Conservation (phyloP, 805 yeast species). For the Yamadazyma takamatsuzukensis region DNA sequence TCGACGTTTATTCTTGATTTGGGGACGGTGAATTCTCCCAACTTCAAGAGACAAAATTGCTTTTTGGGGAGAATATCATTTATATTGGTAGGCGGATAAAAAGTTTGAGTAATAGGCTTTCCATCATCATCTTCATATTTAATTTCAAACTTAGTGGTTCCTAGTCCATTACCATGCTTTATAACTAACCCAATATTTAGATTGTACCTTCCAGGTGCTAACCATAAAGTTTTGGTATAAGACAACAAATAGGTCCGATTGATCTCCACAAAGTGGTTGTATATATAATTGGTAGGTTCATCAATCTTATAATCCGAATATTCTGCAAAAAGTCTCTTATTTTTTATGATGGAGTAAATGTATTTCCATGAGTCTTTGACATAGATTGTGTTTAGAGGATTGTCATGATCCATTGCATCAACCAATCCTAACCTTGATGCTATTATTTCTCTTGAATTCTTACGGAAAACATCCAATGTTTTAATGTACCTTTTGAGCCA, state of each 20-base stretch:
- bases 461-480: slow-evolving; percentile 36
- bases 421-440: slow-evolving; percentile 24
- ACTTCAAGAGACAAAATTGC: slow-evolving; percentile 45
- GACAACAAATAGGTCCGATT: slow-evolving; percentile 49
- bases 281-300: slow-evolving; percentile 44
- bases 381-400: slow-evolving; percentile 24
- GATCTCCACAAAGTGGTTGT: slow-evolving; percentile 44
- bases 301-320: slow-evolving; percentile 41
- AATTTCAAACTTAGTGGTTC: slow-evolving; percentile 54
- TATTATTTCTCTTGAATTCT: slow-evolving; percentile 22
- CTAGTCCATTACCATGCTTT: slow-evolving; percentile 54
- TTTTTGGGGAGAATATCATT: slow-evolving; percentile 54
- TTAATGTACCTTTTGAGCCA: slow-evolving; percentile 36
- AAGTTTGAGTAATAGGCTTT: slow-evolving; percentile 30
- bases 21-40: slow-evolving; percentile 46
- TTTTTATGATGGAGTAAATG: slow-evolving; percentile 47
- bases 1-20: slow-evolving; percentile 6
- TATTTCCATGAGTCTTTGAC: slow-evolving; percentile 55
- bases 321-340: slow-evolving; percentile 52
- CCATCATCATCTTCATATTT: slow-evolving; percentile 24
- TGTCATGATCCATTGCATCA: slow-evolving; percentile 16
- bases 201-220: slow-evolving; percentile 49
- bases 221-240: slow-evolving; percentile 41
- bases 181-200: slow-evolving; percentile 49
- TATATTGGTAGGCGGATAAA: slow-evolving; percentile 55